Base-by-base conservation (phyloP, 108 stramenopile species). In the Phaeodactylum tricornutum region DNA sequence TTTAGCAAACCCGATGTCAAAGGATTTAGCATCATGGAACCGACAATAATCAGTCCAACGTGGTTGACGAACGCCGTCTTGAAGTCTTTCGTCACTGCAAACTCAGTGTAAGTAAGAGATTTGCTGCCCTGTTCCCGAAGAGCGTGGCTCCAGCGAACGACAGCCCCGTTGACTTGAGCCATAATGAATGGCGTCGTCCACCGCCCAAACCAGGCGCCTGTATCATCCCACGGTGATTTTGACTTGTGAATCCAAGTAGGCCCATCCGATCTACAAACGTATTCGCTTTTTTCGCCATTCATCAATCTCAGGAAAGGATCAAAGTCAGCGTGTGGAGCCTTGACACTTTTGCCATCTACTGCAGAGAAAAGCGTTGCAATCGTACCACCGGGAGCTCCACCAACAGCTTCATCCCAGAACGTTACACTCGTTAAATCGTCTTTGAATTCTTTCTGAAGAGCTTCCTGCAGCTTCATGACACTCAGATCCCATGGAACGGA, bases 401-500 rank as follows among this genome's bases (percentile, higher is more conserved):
- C 55, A 5, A 41, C 38, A 16, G 68, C 11, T 55, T 79, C 77
- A 66, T 86, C 55, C 20, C 57, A 54, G 53, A 55, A 81, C 20
- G 60, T 61, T 19, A 79, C 63, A 19, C 28, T 17, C 14, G 19
- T 45, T 37, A 79, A 48, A 36, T 59, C 40, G 15, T 66, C 67
- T 15, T 53, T 54, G 26, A 40, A 47, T 6, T 68, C 61, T 27
- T 68, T 43, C 19, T 35, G 37, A 19, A 79, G 46, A 12, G 36
- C 29, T 30, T 79, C 57, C 24, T 66, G 58, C 34, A 84, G 7
- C n/a, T 61, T 34, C 35, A 53, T 47, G 12, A 66, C 66, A 8
- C 66, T 69, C 4, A 93, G 29, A 73, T 96, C 92, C 82, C 83
- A 89, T 3, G 95, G 96, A 20, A 96, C 61, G 26, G 60, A 84